phyloP scores from a whole-genome alignment of 345 rosid genomes.

The Passiflora organensis region DNA sequence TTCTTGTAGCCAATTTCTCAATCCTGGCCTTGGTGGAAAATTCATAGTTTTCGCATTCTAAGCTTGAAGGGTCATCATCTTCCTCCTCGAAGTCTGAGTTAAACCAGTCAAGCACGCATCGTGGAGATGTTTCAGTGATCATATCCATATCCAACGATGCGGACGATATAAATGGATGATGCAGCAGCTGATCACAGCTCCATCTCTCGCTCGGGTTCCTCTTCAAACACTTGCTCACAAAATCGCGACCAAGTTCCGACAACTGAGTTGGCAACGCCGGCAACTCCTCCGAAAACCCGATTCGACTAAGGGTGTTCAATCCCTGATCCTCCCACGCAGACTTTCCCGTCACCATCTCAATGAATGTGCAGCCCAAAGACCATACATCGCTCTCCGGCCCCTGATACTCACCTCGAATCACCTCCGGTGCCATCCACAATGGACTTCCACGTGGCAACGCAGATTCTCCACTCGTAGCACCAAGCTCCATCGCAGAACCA shows the following conservation, averaged over 20 bases:
- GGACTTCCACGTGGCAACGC: slow-evolving; percentile 74
- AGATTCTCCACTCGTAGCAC: neutral
- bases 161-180: slow-evolving; percentile 51
- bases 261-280: slow-evolving; percentile 44
- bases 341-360: slow-evolving; percentile 72
- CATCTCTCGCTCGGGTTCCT: slow-evolving; percentile 50
- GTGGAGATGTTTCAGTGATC: slow-evolving; percentile 50
- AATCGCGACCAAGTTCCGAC: slow-evolving; percentile 55
- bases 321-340: slow-evolving; percentile 73
- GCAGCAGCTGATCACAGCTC: slow-evolving; percentile 67
- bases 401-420: slow-evolving; percentile 53
- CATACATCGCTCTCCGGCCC: slow-evolving; percentile 82
- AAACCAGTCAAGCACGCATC: slow-evolving; percentile 61
- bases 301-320: slow-evolving; percentile 42
- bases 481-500: slow-evolving; percentile 46
- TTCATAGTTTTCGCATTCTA: slow-evolving; percentile 10
- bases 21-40: slow-evolving; percentile 27
- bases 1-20: slow-evolving; percentile 28
- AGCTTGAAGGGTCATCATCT: slow-evolving; percentile 7
- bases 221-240: slow-evolving; percentile 51
- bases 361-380: slow-evolving; percentile 69
- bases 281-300: slow-evolving; percentile 47
- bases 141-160: slow-evolving; percentile 17
- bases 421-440: slow-evolving; percentile 95
- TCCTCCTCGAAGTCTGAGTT: slow-evolving; percentile 36